These are phyloP conservation scores for Tanacetum coccineum DNA, from an alignment of 129 eudicot species.

Conservation along the genomic window DNA sequence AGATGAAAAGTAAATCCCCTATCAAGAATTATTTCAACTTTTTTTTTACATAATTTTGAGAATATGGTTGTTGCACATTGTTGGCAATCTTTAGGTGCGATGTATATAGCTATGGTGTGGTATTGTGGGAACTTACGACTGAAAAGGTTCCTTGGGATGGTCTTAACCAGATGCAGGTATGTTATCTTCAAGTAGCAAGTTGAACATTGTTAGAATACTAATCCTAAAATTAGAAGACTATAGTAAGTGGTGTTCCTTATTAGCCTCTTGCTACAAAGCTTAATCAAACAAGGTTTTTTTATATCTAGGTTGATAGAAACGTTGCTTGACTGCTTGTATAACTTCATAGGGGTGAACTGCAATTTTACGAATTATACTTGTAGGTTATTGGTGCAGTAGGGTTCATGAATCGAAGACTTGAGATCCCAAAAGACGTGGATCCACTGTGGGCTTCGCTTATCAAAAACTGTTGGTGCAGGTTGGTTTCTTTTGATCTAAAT, in stretches of 20 bases:
- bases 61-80: conserved; percentile 1
- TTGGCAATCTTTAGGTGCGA: conserved; percentile 48
- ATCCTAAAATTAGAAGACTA: not conserved
- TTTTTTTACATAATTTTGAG: not conserved
- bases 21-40: not conserved
- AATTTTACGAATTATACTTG: not conserved
- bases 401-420: conserved; percentile 72
- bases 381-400: conserved; percentile 90
- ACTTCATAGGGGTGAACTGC: not conserved
- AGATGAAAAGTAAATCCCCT: conserved; percentile 58
- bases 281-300: not conserved
- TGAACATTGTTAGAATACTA: not conserved
- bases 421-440: conserved; percentile 72
- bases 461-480: conserved; percentile 82
- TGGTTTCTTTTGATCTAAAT: not conserved
- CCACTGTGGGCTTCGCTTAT: conserved; percentile 68
- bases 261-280: not conserved
- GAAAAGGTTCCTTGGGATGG: conserved; percentile 76
- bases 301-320: not conserved
- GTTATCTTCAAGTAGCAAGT: not conserved
- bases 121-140: conserved; percentile 77
- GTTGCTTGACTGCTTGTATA: not conserved
- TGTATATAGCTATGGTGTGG: conserved; percentile 73
- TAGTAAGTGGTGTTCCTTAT: not conserved
- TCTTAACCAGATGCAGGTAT: conserved; percentile 80